A percentile compares a stretch with the other conserved stretches of the same genome.
Evolutionary conservation across 176 grass and related monocot species (phyloP).

Genomic region (Sorghum bicolor): Sorghum_bicolor_NCBIv3 NC_012872.2:65734501-65735000

Average conservation of each 20-base stretch:
- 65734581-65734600: constrained; percentile 52
- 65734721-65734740: not conserved
- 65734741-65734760: constrained; percentile 12
- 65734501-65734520: not conserved
- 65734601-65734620: constrained; percentile 50
- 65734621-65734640: constrained; percentile 44
- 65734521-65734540: not conserved
- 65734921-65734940: constrained; percentile 42
- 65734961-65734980: constrained; percentile 39
- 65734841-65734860: not conserved
- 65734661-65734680: constrained; percentile 45
- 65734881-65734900: constrained; percentile 13
- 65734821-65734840: constrained; percentile 5
- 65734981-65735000: constrained; percentile 41
- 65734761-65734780: constrained; percentile 18
- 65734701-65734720: constrained; percentile 29
- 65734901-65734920: constrained; percentile 45
- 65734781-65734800: not conserved
- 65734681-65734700: constrained; percentile 34
- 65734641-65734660: constrained; percentile 37
- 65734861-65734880: constrained; percentile 5
- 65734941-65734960: constrained; percentile 59
- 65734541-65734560: not conserved
- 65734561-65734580: constrained; percentile 24
- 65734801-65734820: constrained; percentile 3